Evolutionary conservation across 2,329 filamentous ascomycete genomes (phyloP), one percentile per base, ranked within the genome.

Genomic region (Clarireedia homoeocarpa): DNA sequence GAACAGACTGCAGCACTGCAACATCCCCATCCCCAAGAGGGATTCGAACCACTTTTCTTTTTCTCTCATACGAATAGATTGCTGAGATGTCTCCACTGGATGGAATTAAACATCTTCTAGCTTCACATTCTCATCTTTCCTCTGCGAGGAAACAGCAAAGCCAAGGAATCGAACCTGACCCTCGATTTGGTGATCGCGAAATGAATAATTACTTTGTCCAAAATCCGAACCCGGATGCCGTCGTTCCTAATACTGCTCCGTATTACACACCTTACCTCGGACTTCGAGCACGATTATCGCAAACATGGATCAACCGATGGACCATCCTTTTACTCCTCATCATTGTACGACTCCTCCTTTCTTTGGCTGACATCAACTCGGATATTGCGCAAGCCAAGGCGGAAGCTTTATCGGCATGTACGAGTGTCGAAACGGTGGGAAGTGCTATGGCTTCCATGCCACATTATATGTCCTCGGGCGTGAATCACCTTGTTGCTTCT

Each of bases 391-490:
- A 84, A 56, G 92, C 94, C 48, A 86, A 90, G 70, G 72, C 75
- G 55, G 85, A 96, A 76, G 92, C 94, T 24, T 80, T 96, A 53
- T 86, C 89, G 52, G 91, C 92, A 61, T 99, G 94, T 72, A 90
- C 85, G 57, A 88, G 88, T 70, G 92, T 97, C 48, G 92, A 99
- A 74, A 89, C 89, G 63, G 83, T 95, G 64, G 94, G 92, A 61
- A 96, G 91, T 70, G 82, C 90, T 59, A 92, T 99, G 89, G 94
- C 92, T 40, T 97, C 94, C 39, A 96, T 97, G 91, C 94, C 94
- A 56, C 88, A 96, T 72, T 97, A 96, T 73, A 85, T 97, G 69
- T 88, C 91, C 2, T 77, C 81, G 51, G 94, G 94, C 54, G 85
- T 96, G 69, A 99, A 99, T 73, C 82, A 89, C 58, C 75, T 97